These are phyloP conservation scores for Hypholoma fasciculare DNA, from an alignment of 768 basidiomycete genomes.

Conservation along the genomic window DNA sequence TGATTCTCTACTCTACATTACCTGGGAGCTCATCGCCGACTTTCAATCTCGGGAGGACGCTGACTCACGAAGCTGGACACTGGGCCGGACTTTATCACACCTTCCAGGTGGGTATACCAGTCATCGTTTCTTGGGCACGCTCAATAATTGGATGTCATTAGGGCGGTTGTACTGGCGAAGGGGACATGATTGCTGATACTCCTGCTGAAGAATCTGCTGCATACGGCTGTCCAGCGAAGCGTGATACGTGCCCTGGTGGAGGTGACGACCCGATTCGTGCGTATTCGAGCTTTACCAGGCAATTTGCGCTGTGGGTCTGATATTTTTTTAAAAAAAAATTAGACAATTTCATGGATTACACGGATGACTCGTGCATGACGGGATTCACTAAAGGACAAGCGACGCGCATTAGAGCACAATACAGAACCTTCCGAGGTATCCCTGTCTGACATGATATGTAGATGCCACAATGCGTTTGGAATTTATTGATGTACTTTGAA, in stretches of 20 bases:
- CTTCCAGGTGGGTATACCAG: constrained; percentile 35
- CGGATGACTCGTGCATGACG: constrained; percentile 46
- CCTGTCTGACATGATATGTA: neutral
- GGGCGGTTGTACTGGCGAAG: constrained; percentile 37
- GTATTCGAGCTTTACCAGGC: constrained; percentile 3
- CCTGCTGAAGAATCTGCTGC: constrained; percentile 41
- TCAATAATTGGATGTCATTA: neutral
- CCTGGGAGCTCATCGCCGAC: constrained; percentile 38
- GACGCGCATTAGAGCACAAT: constrained; percentile 34
- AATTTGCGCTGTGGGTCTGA: neutral
- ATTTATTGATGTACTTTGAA: neutral
- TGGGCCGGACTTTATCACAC: constrained; percentile 61
- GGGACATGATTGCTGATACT: constrained; percentile 43
- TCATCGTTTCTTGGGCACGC: neutral
- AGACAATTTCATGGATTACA: constrained; percentile 52
- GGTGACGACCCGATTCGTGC: constrained; percentile 36
- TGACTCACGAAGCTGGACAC: constrained; percentile 57
- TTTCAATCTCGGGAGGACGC: constrained; percentile 47
- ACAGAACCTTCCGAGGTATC: constrained; percentile 42
- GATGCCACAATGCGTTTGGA: neutral
- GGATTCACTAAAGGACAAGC: constrained; percentile 42
- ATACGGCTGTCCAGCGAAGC: constrained; percentile 32
- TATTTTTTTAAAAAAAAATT: too few species aligned
- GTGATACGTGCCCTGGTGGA: constrained; percentile 29
- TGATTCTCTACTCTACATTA: constrained; percentile 36